phyloP scores from a whole-genome alignment of 1,284 basidiomycete species.

The Rugosomyces carneus region DNA sequence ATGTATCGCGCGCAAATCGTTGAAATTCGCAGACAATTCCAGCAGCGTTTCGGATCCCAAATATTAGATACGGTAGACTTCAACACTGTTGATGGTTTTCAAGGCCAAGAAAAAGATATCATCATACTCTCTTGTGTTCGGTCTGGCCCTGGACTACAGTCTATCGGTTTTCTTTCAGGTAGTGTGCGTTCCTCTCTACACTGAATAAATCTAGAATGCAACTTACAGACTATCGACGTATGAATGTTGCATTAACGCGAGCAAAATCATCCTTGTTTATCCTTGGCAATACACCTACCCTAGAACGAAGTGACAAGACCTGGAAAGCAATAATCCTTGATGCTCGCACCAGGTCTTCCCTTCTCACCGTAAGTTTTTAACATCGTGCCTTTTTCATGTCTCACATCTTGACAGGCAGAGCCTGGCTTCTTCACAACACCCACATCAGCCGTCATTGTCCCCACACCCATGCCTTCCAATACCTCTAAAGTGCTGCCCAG shows the following conservation, averaged over 20 bases:
- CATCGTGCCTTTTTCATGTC: not conserved
- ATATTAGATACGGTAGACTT: constrained; percentile 82
- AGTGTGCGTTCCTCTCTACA: constrained; percentile 22
- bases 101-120: constrained; percentile 96
- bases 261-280: constrained; percentile 94
- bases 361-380: constrained; percentile 45
- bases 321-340: constrained; percentile 81
- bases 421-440: constrained; percentile 29
- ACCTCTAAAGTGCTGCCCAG: constrained; percentile 9
- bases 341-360: constrained; percentile 51
- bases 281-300: constrained; percentile 83
- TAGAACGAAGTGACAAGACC: constrained; percentile 76
- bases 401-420: constrained; percentile 22
- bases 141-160: constrained; percentile 74
- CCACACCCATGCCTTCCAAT: constrained; percentile 13
- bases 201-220: not conserved
- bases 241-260: constrained; percentile 97
- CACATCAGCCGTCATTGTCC: constrained; percentile 1
- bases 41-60: constrained; percentile 65
- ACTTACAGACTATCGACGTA: constrained; percentile 69
- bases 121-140: constrained; percentile 95
- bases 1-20: constrained; percentile 93
- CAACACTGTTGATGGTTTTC: constrained; percentile 97
- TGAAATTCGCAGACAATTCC: constrained; percentile 73
- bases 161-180: constrained; percentile 86